Base-by-base conservation (phyloP, 177 flowering plant genomes). In the Telopea speciosissima region DNA sequence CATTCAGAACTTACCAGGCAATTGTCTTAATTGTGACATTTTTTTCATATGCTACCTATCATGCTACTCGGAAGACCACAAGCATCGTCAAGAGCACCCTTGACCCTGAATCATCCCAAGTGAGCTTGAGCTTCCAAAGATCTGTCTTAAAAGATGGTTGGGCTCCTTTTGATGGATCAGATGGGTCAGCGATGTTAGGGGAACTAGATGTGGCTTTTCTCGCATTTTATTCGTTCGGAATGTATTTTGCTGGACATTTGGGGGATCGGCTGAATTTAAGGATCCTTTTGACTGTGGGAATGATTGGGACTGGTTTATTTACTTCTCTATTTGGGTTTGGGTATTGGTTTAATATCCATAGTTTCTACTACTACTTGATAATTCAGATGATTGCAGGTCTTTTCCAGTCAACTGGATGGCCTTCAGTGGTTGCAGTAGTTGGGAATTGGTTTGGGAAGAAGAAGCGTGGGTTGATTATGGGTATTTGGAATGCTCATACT, bases 341-440 rank as follows among this genome's bases (percentile, higher is more conserved):
- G 24, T 58, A 58, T n/a, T 58, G 61, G 61, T 84, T 75, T 17
- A 85, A 82, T 69, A 71, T 87, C 13, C 93, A 89, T 68, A 72
- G 19, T 10, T 89, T 82, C 22, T 85, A 77, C 71, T 87, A 85
- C 78, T 89, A 68, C 67, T 73, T 89, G 60, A 28, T 78, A 3
- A 73, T 78, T 21, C 93, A 89, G 76, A 87, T 87, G 88, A 22
- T 87, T 54, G 89, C 90, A 31, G 93, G 93, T 26, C 72, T 89
- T 71, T 83, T 85, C 70, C 93, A 89, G 73, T 83, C 93, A 6
- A 87, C 90, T 21, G 90, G 93, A 9, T 89, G 93, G 90, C 90
- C 93, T 61, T 87, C 88, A 2, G 93, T 89, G 17, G 89, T 88
- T 36, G 66, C 66, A 14, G 66, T 58, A 19, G 22, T 58, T 58